Base-by-base conservation (phyloP, 768 basidiomycete species). In the Lentinula aciculospora region DNA sequence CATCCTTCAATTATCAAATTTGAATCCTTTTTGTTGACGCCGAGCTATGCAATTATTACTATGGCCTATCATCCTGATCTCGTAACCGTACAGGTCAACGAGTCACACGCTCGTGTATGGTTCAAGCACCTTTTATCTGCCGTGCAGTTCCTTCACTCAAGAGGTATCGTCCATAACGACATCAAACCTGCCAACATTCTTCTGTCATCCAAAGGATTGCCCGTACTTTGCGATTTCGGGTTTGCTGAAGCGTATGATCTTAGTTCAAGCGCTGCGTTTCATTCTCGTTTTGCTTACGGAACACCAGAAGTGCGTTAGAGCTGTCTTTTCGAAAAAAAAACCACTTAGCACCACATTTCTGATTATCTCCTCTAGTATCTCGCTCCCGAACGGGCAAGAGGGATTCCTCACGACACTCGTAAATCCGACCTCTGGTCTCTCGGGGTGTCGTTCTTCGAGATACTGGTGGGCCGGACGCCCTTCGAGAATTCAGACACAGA, bases 131-230 rank as follows among this genome's bases (percentile, higher is more conserved):
- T 96, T 10, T 78, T 94, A 27, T 90, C 89, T 12, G 93, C 86
- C 2, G 80, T 94, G 34, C 84, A 88, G 61, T 94, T 92, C 65
- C 80, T 96, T 3, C 94, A 96, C 69, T 77, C 76, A 53, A 86
- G 85, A 51, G 90, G 92, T 50, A 85, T 93, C 37, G 89, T 92
- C 0, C 94, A 95, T 69, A 96, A 95, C 68, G 94, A 96, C 66
- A 92, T 96, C 77, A 96, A 95, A 65, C 94, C 94, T 1, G 92
- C 94, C 15, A 99, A 99, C 66, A 93, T 99, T 63, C 80, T 99
- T 2, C 77, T 99, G 46, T 89, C 90, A 0, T 71, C 74, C 56
- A 79, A 85, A 62, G 86, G 87, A 64, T 74, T 94, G 1, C 92
- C 94, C 0, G 89, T 97, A 3, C 81, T 98, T 3, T 89, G 97